Conservation (phyloP, 306 rosid genomes). For the Rosa chinensis region DNA sequence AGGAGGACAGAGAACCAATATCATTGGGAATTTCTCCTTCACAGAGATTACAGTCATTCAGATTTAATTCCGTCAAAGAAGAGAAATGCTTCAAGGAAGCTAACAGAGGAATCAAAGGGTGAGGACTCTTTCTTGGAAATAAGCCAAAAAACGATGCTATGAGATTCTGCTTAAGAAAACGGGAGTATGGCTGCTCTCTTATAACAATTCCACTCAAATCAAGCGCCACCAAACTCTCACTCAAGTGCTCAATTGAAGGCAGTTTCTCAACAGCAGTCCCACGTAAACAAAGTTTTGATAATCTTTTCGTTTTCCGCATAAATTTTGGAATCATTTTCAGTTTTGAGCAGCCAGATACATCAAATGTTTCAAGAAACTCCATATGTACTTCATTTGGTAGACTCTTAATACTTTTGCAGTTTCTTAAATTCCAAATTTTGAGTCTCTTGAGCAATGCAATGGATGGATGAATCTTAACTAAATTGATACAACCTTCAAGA, state of each 20-base stretch:
- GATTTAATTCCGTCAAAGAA: not conserved
- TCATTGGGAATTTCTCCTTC: slow-evolving; percentile 6
- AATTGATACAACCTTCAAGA: slow-evolving; percentile 19
- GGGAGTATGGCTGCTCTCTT: not conserved
- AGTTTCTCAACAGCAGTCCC: slow-evolving; percentile 11
- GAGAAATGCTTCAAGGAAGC: not conserved
- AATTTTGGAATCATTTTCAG: slow-evolving; percentile 12
- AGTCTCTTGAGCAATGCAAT: slow-evolving; percentile 12
- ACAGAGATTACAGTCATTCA: slow-evolving; percentile 17
- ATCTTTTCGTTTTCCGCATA: not conserved
- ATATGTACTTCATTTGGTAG: not conserved
- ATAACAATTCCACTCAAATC: slow-evolving; percentile 1
- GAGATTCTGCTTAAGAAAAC: not conserved
- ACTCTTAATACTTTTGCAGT: slow-evolving; percentile 4
- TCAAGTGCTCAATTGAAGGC: slow-evolving; percentile 11
- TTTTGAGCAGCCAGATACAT: slow-evolving; percentile 21
- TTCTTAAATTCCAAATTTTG: not conserved
- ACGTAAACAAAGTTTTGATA: slow-evolving; percentile 10
- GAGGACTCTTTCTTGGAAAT: not conserved
- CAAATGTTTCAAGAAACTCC: slow-evolving; percentile 10
- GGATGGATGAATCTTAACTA: slow-evolving; percentile 20
- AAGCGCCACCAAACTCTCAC: not conserved
- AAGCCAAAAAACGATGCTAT: not conserved
- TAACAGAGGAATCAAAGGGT: not conserved
- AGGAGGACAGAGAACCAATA: not conserved